Base-by-base conservation (phyloP, 164 flowering plant species). In the Amborella trichopoda region DNA sequence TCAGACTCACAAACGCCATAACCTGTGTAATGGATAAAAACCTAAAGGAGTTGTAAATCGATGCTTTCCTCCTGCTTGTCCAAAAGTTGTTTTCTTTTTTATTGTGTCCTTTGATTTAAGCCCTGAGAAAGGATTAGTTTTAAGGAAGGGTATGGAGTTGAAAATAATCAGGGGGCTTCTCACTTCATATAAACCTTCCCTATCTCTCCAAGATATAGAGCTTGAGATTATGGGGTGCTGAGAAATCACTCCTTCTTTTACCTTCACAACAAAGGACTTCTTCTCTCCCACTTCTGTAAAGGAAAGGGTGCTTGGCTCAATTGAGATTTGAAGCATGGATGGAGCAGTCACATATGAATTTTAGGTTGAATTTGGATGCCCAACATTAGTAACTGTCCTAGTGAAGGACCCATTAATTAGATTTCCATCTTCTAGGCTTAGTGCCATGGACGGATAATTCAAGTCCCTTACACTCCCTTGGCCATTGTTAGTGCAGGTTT, bases 391-490 rank as follows among this genome's bases (percentile, higher is more conserved):
- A 12, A 72, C 71, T 18, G 68, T 73, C 53, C 80, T 58, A 17
- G 53, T 48, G 66, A 72, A 75, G 12, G 46, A 44, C 12, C 54
- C 74, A 5, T 6, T 16, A 32, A 70, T 56, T 20, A 13, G 40
- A 9, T 57, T 51, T 30, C 83, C 76, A 43, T 74, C 79, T 49
- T 24, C 52, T 5, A 72, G 22, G 14, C 71, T 55, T 3, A 77
- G 44, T 1, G 77, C 50, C 41, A 74, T 71, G 8, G 79, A 71
- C 0, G 85, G 77, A 50, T 73, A 71, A 57, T 78, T 78, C 24
- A 75, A 63, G 55, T 64, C 71, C 73, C 76, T 68, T 5, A 48
- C 66, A 23, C 40, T 56, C 24, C 75, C 69, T 24, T 49, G 59
- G 37, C 33, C 9, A 6, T 50, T 68, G 61, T 23, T 36, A 4